Conservation (phyloP, 352 stramenopile species). For the Phytophthora citrophthora region DNA sequence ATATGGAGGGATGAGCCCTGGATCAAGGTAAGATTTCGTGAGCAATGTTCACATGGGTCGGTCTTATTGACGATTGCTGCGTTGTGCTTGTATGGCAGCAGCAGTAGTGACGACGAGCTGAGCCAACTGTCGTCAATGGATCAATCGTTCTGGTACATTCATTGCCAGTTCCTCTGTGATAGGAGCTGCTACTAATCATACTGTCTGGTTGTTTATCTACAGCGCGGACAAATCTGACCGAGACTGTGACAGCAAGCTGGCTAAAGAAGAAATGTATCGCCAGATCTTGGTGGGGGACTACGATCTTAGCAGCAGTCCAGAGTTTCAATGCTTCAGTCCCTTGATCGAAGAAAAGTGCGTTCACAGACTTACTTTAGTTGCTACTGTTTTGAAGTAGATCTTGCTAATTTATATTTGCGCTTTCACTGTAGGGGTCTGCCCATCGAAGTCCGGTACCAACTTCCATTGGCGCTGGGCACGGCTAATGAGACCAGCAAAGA, state of each 20-base stretch:
- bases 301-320: constrained; percentile 70
- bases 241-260: constrained; percentile 56
- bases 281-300: constrained; percentile 64
- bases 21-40: constrained; percentile 48
- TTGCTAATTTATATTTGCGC: constrained; percentile 8
- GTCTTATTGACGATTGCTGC: neutral
- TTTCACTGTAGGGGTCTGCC: constrained; percentile 57
- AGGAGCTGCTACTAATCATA: constrained; percentile 6
- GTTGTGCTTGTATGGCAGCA: constrained; percentile 45
- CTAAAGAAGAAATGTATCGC: constrained; percentile 70
- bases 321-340: constrained; percentile 74
- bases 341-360: constrained; percentile 80
- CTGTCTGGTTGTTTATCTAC: neutral
- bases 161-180: neutral
- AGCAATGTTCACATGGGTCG: too few relatives aligned
- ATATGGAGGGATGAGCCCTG: constrained; percentile 49
- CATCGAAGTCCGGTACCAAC: constrained; percentile 81
- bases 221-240: constrained; percentile 50
- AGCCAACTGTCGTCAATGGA: constrained; percentile 75
- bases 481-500: constrained; percentile 86
- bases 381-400: neutral
- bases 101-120: constrained; percentile 84
- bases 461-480: constrained; percentile 79
- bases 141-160: constrained; percentile 62
- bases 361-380: neutral